phyloP scores from a whole-genome alignment of 2,329 filamentous ascomycete species.

The Ophiostoma pallidulum region DNA sequence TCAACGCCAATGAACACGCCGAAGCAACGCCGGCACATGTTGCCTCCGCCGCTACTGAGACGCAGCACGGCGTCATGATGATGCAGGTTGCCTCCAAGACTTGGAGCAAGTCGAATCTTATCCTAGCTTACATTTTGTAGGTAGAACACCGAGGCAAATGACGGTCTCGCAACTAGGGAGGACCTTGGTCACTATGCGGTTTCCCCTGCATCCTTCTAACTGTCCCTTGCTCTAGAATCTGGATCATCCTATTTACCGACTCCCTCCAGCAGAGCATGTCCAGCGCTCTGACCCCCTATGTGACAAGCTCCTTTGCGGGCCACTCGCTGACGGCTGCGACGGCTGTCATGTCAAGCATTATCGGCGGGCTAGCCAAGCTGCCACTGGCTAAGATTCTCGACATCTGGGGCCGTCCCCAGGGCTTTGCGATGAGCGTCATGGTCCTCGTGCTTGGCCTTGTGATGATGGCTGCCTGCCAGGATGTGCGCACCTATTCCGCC shows the following conservation, averaged over 20 bases:
- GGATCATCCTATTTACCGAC: slow-evolving; percentile 18
- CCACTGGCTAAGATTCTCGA: slow-evolving; percentile 51
- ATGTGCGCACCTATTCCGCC: slow-evolving; percentile 31
- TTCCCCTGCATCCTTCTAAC: too few relatives aligned
- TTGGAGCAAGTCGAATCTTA: too few relatives aligned
- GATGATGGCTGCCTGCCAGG: slow-evolving; percentile 48
- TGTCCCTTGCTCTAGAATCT: slow-evolving; percentile 4
- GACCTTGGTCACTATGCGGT: too few relatives aligned
- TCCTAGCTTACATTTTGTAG: too few relatives aligned
- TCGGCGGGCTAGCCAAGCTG: slow-evolving; percentile 44
- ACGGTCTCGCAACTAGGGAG: too few relatives aligned
- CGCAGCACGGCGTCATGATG: too few relatives aligned
- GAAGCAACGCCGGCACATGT: too few relatives aligned
- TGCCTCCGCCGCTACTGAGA: too few relatives aligned
- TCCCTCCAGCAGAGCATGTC: slow-evolving; percentile 29
- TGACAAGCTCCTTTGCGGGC: slow-evolving; percentile 12
- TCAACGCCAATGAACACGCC: too few relatives aligned
- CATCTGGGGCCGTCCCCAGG: slow-evolving; percentile 49
- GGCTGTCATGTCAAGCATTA: slow-evolving; percentile 21
- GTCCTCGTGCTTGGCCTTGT: slow-evolving; percentile 39
- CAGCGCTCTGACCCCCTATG: slow-evolving; percentile 25
- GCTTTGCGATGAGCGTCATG: slow-evolving; percentile 41
- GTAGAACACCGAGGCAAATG: too few relatives aligned
- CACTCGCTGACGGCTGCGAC: slow-evolving; percentile 17
- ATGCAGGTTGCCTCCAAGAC: too few relatives aligned